Evolutionary conservation across 805 yeast genomes (phyloP), one percentile per base, ranked within the genome.

Genomic region (Nakazawaea wickerhamii): DNA sequence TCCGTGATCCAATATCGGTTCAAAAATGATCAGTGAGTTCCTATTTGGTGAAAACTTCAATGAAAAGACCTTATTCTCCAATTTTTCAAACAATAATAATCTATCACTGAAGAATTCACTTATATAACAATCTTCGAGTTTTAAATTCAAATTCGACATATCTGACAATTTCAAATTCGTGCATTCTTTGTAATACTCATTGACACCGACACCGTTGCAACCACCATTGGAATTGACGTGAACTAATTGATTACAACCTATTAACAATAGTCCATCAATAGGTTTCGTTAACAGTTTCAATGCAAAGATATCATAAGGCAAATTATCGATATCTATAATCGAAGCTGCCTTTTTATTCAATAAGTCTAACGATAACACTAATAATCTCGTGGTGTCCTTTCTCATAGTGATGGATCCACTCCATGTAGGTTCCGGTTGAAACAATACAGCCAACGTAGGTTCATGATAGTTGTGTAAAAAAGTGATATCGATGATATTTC

Each of bases 141-240:
- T 64, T 38, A 85, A 51, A 48, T 75, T 68, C 48, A 83, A 56
- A 36, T 60, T 55, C 2, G 79, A 58, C 47, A 74, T 71, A 57
- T 82, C 82, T 19, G 49, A 52, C 18, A 54, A 50, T 41, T 60
- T 54, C 60, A 71, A 56, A 38, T 62, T 58, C 1, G 79, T 63
- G 23, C 64, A 54, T 13, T 57, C 55, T 2, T 65, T 49, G 22
- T 77, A 75, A 51, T 63, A 81, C 45, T 65, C 60, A 55, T 85
- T 85, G 2, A 82, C 75, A 2, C 82, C 79, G 2, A 81, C 64
- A 21, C 87, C 81, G 46, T 76, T 71, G 2, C 70, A 54, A 25
- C 81, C 75, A 3, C 95, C 95, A 2, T 87, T 75, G 23, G 86
- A 78, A 55, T 90, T 96, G 14, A 88, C 73, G 59, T 86, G 90